Evolutionary conservation across 805 yeast species (phyloP).

Genomic region (Zygotorulaspora sp.): DNA sequence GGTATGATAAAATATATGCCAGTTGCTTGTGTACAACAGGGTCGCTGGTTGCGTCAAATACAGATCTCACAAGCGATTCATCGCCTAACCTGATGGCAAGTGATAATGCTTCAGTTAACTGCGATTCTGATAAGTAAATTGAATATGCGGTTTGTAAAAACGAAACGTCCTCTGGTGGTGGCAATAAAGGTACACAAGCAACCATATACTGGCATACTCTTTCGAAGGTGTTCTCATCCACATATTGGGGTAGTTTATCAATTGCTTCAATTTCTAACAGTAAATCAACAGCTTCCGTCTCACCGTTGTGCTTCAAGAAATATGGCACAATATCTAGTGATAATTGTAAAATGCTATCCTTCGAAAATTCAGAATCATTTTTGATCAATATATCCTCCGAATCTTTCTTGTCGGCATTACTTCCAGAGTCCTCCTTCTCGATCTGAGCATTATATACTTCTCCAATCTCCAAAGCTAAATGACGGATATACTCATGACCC

Average conservation of each 20-base stretch:
- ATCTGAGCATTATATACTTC: slow-evolving; percentile 63
- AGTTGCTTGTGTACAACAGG: slow-evolving; percentile 76
- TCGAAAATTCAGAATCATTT: slow-evolving; percentile 27
- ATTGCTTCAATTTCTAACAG: slow-evolving; percentile 84
- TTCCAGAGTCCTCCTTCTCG: slow-evolving; percentile 35
- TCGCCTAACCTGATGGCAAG: slow-evolving; percentile 87
- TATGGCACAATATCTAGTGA: slow-evolving; percentile 79
- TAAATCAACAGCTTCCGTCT: slow-evolving; percentile 96
- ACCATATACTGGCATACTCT: slow-evolving; percentile 94
- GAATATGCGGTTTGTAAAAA: slow-evolving; percentile 85
- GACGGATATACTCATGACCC: slow-evolving; percentile 99
- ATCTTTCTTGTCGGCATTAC: slow-evolving; percentile 9
- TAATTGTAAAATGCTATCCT: slow-evolving; percentile 51
- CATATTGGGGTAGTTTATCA: slow-evolving; percentile 74
- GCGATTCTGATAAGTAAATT: slow-evolving; percentile 72
- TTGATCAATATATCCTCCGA: slow-evolving; percentile 15
- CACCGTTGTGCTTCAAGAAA: slow-evolving; percentile 92
- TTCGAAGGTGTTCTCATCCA: slow-evolving; percentile 75
- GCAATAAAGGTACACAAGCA: slow-evolving; percentile 91
- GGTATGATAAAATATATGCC: slow-evolving; percentile 83
- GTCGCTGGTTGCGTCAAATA: slow-evolving; percentile 78
- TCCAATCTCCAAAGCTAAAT: slow-evolving; percentile 91
- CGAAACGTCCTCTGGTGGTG: slow-evolving; percentile 88
- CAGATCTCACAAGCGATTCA: slow-evolving; percentile 68
- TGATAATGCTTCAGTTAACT: slow-evolving; percentile 83